Conservation (phyloP, 768 basidiomycete genomes). For the Leucosporidium creatinivorum region DNA sequence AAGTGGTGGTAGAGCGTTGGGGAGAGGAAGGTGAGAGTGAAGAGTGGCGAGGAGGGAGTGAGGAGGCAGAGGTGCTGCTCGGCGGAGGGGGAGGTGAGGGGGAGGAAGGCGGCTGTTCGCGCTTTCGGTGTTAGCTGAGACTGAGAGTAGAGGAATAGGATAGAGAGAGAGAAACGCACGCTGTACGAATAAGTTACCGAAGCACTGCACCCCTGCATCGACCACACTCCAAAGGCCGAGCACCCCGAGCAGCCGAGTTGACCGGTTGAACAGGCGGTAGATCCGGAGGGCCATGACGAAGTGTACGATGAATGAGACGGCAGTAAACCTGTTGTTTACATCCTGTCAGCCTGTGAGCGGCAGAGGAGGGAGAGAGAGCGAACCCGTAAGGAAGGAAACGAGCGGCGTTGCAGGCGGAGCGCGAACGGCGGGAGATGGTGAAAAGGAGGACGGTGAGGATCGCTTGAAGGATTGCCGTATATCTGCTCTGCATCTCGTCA, state of each 20-base stretch:
- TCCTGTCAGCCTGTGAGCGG: too few relatives aligned
- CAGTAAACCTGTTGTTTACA: background rate
- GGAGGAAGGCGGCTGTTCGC: background rate
- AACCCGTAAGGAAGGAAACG: slow-evolving; percentile 2
- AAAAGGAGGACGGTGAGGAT: background rate
- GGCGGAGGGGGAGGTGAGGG: background rate
- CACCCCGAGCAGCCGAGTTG: background rate
- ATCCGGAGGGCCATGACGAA: slow-evolving; percentile 4
- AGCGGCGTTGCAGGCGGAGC: background rate
- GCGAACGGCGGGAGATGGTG: background rate
- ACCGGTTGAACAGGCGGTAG: background rate
- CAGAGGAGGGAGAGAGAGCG: background rate
- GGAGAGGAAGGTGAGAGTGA: slow-evolving; percentile 21
- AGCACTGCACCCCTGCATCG: slow-evolving; percentile 1
- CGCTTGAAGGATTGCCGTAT: background rate
- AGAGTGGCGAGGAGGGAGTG: slow-evolving; percentile 4
- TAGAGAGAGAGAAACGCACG: background rate
- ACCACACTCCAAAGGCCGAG: background rate
- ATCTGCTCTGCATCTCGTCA: background rate
- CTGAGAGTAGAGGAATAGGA: background rate
- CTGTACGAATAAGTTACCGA: background rate
- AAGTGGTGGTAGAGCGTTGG: slow-evolving; percentile 19
- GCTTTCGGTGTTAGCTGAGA: background rate
- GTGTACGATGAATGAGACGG: background rate
- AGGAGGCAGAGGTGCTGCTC: slow-evolving; percentile 10